phyloP scores from a whole-genome alignment of 1,284 basidiomycete species.

The Ceratobasidium sp. region DNA sequence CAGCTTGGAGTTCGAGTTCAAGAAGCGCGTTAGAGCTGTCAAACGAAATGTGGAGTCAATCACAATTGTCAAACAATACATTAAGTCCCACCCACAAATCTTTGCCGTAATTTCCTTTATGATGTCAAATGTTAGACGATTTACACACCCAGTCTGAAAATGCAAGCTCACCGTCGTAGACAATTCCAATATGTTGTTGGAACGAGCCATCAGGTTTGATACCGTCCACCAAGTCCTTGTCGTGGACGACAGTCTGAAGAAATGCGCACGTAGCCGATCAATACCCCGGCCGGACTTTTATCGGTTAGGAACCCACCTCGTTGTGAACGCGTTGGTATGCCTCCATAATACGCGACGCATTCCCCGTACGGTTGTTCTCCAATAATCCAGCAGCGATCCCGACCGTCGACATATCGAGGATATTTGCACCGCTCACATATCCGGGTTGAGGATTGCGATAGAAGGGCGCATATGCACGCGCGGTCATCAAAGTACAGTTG shows the following conservation, averaged over 20 bases:
- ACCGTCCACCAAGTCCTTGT: conserved; percentile 58
- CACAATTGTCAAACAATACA: not conserved
- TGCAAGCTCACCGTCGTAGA: conserved; percentile 59
- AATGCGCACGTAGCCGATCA: not conserved
- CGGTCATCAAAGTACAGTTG: conserved; percentile 30
- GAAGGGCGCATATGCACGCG: conserved; percentile 60
- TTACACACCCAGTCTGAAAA: not conserved
- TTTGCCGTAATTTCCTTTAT: conserved; percentile 61
- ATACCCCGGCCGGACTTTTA: not conserved
- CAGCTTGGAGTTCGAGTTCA: conserved; percentile 41
- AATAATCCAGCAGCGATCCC: conserved; percentile 59
- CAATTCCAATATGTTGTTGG: conserved; percentile 63
- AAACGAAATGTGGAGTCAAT: not conserved
- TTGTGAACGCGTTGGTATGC: conserved; percentile 56
- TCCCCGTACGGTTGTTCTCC: conserved; percentile 48
- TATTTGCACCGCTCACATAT: conserved; percentile 64
- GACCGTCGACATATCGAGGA: conserved; percentile 63
- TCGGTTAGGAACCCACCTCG: conserved; percentile 11
- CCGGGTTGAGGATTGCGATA: conserved; percentile 47
- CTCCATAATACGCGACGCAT: conserved; percentile 56
- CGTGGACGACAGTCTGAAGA: conserved; percentile 53
- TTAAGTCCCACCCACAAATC: conserved; percentile 55
- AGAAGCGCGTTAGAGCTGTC: conserved; percentile 41
- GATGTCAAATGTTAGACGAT: not conserved
- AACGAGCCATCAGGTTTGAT: conserved; percentile 69